Conservation (phyloP, 257 asterid genomes). For the Solanum pennellii region DNA sequence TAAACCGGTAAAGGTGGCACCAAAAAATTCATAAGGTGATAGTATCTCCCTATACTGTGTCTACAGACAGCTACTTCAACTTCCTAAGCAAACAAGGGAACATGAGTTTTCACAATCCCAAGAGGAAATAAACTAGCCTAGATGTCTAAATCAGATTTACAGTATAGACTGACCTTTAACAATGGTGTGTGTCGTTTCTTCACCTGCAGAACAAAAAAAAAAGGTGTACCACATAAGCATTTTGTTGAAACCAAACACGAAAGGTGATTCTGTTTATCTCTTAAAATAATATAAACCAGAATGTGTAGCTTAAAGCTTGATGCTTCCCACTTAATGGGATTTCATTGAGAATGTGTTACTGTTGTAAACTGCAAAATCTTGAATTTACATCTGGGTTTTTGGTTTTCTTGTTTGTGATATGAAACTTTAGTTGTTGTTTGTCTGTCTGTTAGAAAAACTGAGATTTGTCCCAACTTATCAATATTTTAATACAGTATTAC, state of each 20-base stretch:
- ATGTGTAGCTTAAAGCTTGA: background rate
- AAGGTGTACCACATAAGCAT: background rate
- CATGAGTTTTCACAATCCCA: background rate
- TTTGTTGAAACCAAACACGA: background rate
- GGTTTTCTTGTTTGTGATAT: background rate
- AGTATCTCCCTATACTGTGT: background rate
- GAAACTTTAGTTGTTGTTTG: background rate
- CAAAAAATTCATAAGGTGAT: background rate
- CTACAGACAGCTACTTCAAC: background rate
- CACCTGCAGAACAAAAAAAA: slow-evolving; percentile 38
- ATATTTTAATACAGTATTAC: background rate
- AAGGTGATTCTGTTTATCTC: background rate
- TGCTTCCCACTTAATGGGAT: background rate
- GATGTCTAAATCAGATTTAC: background rate
- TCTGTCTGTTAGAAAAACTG: background rate
- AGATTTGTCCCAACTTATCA: background rate
- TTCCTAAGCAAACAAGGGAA: background rate
- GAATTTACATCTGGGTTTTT: background rate
- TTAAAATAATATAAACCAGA: background rate
- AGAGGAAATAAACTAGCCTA: background rate
- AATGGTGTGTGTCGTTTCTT: slow-evolving; percentile 72
- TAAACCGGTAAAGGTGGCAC: background rate
- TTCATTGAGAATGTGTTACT: background rate
- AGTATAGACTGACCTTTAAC: slow-evolving; percentile 41
- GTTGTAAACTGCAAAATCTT: background rate